Base-by-base conservation (phyloP, 2,329 filamentous ascomycete species). In the Herpotrichia juniperi region DNA sequence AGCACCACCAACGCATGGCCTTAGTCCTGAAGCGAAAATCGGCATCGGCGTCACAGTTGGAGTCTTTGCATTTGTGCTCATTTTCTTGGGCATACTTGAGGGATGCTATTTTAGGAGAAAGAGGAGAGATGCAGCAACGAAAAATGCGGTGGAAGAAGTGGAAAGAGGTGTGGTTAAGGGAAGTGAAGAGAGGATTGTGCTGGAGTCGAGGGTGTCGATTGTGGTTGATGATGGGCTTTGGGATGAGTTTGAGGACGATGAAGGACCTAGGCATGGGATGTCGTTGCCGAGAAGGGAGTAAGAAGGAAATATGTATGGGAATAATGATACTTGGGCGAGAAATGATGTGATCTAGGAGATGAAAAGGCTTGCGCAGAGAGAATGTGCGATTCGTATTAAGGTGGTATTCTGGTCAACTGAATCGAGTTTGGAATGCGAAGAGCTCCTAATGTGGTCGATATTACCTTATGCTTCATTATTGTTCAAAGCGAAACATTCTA, bases 201-300 rank as follows among this genome's bases (percentile, higher is more conserved):
- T 67, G 31, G 66, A 68, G 39, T 66, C 61, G 37, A 48, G 63
- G 24, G 57, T 63, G 11, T 60, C 61, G 35, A 62, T 71, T 48
- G 30, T 66, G 10, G 54, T 66, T 16, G 63, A 58, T 4, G 56
- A 53, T 2, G 53, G 56, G n/a, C 47, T 51, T 22, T 53, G 34
- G 17, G 39, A 16, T 25, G 35, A 42, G 8, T 21, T 16, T 9
- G 46, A 53, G 24, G 52, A 59, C 10, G 53, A 53, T 35, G 54
- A 48, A 28, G 51, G 58, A n/a, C 51, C 40, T 16, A 57, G 58
- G 44, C 58, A 59, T 31, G 63, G 61, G n/a, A 55, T 66, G 56
- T 61, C 56, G 37, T 40, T 63, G 22, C 43, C 56, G 12, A 39
- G 60, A 24, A 57, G 60, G 21, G 37, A 24, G 37, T 40, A 25